These are phyloP conservation scores for Arthrobotrys conoides DNA, from an alignment of 2,329 filamentous ascomycete genomes.

Conservation along the genomic window DNA sequence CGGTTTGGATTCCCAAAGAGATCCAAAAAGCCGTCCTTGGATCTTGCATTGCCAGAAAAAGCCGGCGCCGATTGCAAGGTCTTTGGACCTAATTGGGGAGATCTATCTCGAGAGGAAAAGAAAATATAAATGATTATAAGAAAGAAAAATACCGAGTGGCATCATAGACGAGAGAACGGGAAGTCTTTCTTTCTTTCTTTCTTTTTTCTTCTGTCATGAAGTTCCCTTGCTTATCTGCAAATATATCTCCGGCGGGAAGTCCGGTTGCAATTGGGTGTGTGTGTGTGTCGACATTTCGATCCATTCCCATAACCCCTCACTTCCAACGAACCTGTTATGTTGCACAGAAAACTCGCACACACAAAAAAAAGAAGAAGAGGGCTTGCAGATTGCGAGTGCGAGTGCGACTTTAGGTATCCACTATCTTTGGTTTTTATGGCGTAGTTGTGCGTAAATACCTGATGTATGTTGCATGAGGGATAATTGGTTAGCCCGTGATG, in stretches of 20 bases:
- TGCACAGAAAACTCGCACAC: constrained; percentile 25
- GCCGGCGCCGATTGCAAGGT: neutral
- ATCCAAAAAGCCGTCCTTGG: constrained; percentile 14
- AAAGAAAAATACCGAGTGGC: neutral
- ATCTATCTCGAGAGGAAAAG: neutral
- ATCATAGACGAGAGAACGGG: neutral
- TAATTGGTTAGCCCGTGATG: constrained; percentile 37
- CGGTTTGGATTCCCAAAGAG: constrained; percentile 23
- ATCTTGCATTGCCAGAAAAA: constrained; percentile 5
- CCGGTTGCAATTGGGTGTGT: neutral
- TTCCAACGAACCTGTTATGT: constrained; percentile 30
- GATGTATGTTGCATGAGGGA: constrained; percentile 30
- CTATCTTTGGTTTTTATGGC: neutral
- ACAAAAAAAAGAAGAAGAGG: neutral
- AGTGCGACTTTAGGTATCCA: constrained; percentile 17
- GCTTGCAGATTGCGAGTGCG: constrained; percentile 33
- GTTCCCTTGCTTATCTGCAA: constrained; percentile 8
- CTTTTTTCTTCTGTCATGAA: neutral
- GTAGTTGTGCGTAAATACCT: neutral
- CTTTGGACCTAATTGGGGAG: too few relatives aligned
- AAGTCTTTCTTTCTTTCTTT: constrained; percentile 3
- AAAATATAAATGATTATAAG: neutral
- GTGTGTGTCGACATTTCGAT: constrained; percentile 10
- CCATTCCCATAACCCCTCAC: constrained; percentile 23
- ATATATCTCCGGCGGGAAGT: constrained; percentile 46